These are phyloP conservation scores for Phylloporus arenicola DNA, from an alignment of 768 basidiomycete genomes.

Conservation along the genomic window DNA sequence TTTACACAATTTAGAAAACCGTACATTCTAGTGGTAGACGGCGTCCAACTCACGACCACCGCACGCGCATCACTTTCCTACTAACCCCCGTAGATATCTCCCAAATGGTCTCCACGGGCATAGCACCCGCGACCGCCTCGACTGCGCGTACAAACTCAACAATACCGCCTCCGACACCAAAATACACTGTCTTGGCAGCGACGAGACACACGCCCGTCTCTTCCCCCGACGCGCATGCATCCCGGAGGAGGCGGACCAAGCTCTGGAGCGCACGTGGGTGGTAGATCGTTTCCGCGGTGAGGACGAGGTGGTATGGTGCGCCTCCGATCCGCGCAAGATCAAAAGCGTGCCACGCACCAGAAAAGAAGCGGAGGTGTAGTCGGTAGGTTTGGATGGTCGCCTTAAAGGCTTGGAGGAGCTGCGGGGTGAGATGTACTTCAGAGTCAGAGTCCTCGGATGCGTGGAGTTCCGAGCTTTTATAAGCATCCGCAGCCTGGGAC, in stretches of 20 bases:
- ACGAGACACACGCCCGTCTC: slow-evolving; percentile 54
- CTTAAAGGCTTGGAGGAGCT: slow-evolving; percentile 61
- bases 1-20: neutral
- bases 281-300: slow-evolving; percentile 95
- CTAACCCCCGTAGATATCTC: slow-evolving; percentile 66
- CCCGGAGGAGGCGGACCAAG: slow-evolving; percentile 50
- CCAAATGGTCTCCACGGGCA: slow-evolving; percentile 52
- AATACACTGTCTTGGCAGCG: slow-evolving; percentile 89
- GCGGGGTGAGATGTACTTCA: slow-evolving; percentile 61
- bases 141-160: slow-evolving; percentile 64
- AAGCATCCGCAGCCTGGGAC: slow-evolving; percentile 50
- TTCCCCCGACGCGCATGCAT: slow-evolving; percentile 26
- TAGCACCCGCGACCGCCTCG: neutral
- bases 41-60: slow-evolving; percentile 36
- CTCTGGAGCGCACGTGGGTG: slow-evolving; percentile 54
- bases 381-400: slow-evolving; percentile 47
- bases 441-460: slow-evolving; percentile 28
- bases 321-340: slow-evolving; percentile 29
- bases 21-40: too few species aligned
- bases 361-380: slow-evolving; percentile 68
- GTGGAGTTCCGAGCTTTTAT: slow-evolving; percentile 33
- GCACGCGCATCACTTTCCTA: slow-evolving; percentile 60
- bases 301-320: slow-evolving; percentile 59
- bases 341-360: slow-evolving; percentile 74
- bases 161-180: slow-evolving; percentile 91